These are phyloP conservation scores for Dictyophora rubrovolvata DNA, from an alignment of 768 basidiomycete genomes.

Conservation along the genomic window DNA sequence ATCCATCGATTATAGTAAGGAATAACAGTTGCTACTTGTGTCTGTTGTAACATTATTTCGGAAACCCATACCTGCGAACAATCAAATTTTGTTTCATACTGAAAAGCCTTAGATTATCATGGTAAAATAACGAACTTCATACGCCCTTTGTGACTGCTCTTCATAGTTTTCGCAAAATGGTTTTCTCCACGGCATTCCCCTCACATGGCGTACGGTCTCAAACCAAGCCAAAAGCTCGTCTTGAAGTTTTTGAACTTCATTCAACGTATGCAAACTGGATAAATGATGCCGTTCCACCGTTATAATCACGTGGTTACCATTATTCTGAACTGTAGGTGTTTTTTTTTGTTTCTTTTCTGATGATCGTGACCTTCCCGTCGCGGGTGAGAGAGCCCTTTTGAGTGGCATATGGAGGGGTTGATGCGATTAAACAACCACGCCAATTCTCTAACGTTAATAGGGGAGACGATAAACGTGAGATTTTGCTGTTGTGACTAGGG, in stretches of 20 bases:
- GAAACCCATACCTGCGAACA: conserved; percentile 67
- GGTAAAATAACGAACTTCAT: conserved; percentile 54
- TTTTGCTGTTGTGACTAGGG: no score
- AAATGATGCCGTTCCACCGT: neutral
- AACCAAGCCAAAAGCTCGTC: conserved; percentile 61
- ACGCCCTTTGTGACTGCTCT: conserved; percentile 75
- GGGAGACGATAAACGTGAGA: no score
- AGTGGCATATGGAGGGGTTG: neutral
- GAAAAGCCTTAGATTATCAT: neutral
- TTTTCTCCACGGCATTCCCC: conserved; percentile 93
- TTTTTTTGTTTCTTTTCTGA: neutral
- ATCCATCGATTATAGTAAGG: conserved; percentile 91
- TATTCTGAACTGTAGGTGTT: neutral
- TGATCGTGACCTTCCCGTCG: neutral
- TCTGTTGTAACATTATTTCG: conserved; percentile 96
- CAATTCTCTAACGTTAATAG: no score
- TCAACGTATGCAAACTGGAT: neutral
- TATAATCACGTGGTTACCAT: neutral
- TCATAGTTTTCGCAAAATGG: conserved; percentile 45
- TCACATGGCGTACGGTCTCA: conserved; percentile 45
- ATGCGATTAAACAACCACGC: no score
- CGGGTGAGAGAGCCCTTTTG: neutral
- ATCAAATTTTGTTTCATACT: neutral
- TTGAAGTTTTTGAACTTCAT: conserved; percentile 24
- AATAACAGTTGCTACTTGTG: conserved; percentile 88